Evolutionary conservation across 2,329 filamentous ascomycete species (phyloP), one percentile per base, ranked within the genome.

Genomic region (Pseudogymnoascus sp.): DNA sequence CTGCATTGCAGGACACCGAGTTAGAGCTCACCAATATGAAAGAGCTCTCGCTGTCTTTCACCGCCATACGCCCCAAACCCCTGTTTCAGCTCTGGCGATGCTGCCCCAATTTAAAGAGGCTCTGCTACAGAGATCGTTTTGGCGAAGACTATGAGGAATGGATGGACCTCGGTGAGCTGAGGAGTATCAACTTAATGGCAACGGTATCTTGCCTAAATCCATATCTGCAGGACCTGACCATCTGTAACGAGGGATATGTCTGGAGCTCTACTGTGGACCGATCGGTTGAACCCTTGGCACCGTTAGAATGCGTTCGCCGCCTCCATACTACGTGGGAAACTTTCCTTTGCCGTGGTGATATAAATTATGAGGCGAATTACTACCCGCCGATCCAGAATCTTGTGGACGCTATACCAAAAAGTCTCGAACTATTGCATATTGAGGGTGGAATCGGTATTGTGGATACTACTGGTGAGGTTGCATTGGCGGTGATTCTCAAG

Each of bases 331-430:
- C 6, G 13, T 48, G 42, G 42, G 1, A 1, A 48, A 15, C 1
- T 48, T 5, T 48, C 21, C 13, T 6, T n/a, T 0, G 21, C 4
- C 2, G 12, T 29, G 6, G 9, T 1, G 0, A n/a, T 29, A n/a
- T n/a, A 1, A 1, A 29, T 8, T 2, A 9, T 0, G 42, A 4
- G 12, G 7, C 4, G 4, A 8, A 1, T 12, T 3, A 4, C 4
- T 3, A 10, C 7, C 13, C 7, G 10, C 15, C 13, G 15, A 12
- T 3, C 27, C 45, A 48, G 25, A 8, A 3, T 18, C 5, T 52
- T 31, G 7, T 13, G 1, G 27, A 52, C n/a, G 25, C 25, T 5
- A 31, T 52, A 1, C 45, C 45, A 52, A 7, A 0, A 15, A 52
- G 45, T 4, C 25, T 52, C 12, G 45, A 52, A 3, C 27, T 3